phyloP scores from a whole-genome alignment of 208 protist species.

The Vickermania ingenoplastis region DNA sequence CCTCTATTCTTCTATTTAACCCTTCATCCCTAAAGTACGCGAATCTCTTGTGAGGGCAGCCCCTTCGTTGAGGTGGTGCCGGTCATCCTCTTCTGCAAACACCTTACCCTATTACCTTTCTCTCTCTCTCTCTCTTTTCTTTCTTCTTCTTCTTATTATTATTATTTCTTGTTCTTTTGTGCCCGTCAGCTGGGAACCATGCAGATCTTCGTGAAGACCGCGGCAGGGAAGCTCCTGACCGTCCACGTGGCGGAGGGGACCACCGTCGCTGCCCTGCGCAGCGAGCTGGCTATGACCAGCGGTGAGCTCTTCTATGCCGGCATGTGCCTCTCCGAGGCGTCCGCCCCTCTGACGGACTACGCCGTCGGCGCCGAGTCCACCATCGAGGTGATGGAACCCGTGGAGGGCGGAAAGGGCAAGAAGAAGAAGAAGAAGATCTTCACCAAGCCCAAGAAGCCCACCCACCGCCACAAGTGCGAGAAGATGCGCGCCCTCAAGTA shows the following conservation, averaged over 20 bases:
- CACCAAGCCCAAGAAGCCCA: slow-evolving; percentile 99
- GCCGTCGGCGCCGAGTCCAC: slow-evolving; percentile 80
- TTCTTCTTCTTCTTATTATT: slow-evolving; percentile 9
- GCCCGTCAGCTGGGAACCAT: slow-evolving; percentile 17
- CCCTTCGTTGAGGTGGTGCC: too few relatives aligned
- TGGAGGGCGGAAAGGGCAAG: slow-evolving; percentile 92
- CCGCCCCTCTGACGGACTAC: slow-evolving; percentile 38
- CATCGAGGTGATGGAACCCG: slow-evolving; percentile 79
- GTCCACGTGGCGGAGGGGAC: slow-evolving; percentile 39
- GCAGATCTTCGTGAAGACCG: slow-evolving; percentile 70
- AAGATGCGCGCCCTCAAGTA: slow-evolving; percentile 99
- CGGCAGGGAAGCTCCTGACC: slow-evolving; percentile 50
- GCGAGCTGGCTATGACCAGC: slow-evolving; percentile 28
- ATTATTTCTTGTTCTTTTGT: slow-evolving; percentile 7
- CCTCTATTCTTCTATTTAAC: too few relatives aligned
- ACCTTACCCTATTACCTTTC: too few relatives aligned
- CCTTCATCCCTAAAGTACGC: too few relatives aligned
- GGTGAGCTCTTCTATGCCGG: slow-evolving; percentile 87
- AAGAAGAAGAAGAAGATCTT: slow-evolving; percentile 99
- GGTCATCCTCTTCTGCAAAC: too few relatives aligned
- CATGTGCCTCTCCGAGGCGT: slow-evolving; percentile 68
- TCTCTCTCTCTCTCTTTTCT: slow-evolving; percentile 6
- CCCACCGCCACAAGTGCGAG: slow-evolving; percentile 98
- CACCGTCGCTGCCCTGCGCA: slow-evolving; percentile 44
- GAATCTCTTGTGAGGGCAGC: too few relatives aligned